Evolutionary conservation across 2,329 filamentous ascomycete species (phyloP).

Genomic region (Rosellinia necatrix): DNA sequence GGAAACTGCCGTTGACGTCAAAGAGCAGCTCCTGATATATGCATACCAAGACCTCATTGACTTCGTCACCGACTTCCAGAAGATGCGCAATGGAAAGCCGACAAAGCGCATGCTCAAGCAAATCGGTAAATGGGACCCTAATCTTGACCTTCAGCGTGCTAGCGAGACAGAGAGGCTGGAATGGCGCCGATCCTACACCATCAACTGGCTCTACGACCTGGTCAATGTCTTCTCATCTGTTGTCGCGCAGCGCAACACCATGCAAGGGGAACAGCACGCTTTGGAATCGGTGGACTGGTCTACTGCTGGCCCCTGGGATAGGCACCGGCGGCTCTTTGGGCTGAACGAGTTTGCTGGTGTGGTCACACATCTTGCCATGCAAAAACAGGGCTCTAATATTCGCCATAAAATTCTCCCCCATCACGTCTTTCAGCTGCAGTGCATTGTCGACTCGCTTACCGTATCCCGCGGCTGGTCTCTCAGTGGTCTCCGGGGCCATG

Average conservation of each 20-base stretch:
- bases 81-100: constrained; percentile 50
- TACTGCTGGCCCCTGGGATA: constrained; percentile 43
- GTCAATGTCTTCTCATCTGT: constrained; percentile 51
- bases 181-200: constrained; percentile 55
- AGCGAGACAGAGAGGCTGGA: constrained; percentile 46
- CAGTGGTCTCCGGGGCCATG: constrained; percentile 41
- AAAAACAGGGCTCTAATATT: constrained; percentile 47
- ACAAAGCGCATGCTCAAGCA: constrained; percentile 49
- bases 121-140: constrained; percentile 49
- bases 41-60: constrained; percentile 49
- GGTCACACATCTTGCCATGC: constrained; percentile 51
- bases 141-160: constrained; percentile 44
- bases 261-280: constrained; percentile 41
- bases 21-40: constrained; percentile 50
- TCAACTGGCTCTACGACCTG: constrained; percentile 58
- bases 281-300: constrained; percentile 50
- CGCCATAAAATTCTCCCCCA: constrained; percentile 49
- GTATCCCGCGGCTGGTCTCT: constrained; percentile 51
- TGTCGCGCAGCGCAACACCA: constrained; percentile 45
- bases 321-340: constrained; percentile 48
- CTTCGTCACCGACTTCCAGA: constrained; percentile 52
- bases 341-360: constrained; percentile 51
- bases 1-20: constrained; percentile 42
- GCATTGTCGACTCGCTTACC: constrained; percentile 53
- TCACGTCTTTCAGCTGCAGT: constrained; percentile 55